phyloP scores from a whole-genome alignment of 1,139 yeast species.

The Protomyces arabidopsidicola region DNA sequence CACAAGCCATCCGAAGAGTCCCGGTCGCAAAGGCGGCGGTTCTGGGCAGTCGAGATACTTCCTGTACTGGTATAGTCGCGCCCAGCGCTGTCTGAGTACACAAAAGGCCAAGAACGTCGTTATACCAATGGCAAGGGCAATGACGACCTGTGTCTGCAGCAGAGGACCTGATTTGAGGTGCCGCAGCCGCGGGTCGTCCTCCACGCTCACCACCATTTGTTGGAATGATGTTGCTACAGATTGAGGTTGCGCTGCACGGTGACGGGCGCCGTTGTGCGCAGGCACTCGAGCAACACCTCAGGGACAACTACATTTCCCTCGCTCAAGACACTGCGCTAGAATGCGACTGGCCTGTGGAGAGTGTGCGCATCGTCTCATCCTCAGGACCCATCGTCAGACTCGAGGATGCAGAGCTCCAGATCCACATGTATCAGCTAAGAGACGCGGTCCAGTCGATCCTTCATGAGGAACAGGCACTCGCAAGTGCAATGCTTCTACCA shows the following conservation, averaged over 20 bases:
- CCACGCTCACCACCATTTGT: not conserved
- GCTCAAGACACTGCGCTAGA: conserved; percentile 27
- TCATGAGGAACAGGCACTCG: conserved; percentile 25
- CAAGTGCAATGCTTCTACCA: conserved; percentile 30
- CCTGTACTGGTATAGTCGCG: conserved; percentile 56
- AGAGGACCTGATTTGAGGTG: conserved; percentile 15
- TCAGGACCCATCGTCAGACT: conserved; percentile 30
- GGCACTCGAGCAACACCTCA: conserved; percentile 27
- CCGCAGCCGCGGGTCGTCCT: conserved; percentile 20
- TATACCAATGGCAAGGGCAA: conserved; percentile 61
- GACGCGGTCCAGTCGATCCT: conserved; percentile 4
- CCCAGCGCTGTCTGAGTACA: conserved; percentile 59
- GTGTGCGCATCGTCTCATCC: conserved; percentile 31
- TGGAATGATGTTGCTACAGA: not conserved
- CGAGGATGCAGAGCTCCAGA: conserved; percentile 28
- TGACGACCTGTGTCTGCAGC: conserved; percentile 45
- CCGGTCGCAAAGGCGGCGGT: conserved; percentile 45
- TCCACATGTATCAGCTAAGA: conserved; percentile 30
- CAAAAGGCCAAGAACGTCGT: conserved; percentile 63
- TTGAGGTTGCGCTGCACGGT: not conserved
- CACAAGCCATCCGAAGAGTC: conserved; percentile 76
- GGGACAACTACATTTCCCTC: conserved; percentile 32
- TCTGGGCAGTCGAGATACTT: conserved; percentile 46
- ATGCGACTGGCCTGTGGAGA: conserved; percentile 22
- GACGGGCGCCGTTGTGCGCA: not conserved